Base-by-base conservation (phyloP, 2,329 filamentous ascomycete genomes). In the Grosmannia penicillata region DNA sequence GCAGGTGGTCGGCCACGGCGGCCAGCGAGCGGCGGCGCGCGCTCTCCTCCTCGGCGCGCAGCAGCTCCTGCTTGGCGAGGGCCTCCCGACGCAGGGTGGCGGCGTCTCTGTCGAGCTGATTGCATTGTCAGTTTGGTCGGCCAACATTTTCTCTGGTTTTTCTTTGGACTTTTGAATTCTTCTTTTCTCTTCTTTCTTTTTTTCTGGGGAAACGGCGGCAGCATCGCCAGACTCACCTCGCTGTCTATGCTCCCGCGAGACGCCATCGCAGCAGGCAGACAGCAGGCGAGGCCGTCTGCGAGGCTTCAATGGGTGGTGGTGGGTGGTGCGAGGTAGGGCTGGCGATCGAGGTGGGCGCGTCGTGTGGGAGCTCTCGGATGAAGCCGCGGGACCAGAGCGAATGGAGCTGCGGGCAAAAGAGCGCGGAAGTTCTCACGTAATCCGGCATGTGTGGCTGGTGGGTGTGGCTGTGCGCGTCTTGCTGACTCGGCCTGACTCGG, bases 1-100 rank as follows among this genome's bases (percentile, higher is more conserved):
- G 83, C 47, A 81, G 79, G 57, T 96, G 93, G 59, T 82, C 73
- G 48, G 76, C 72, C 52, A 93, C 29, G 1, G 31, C 18, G 8
- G 30, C 41, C 11, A 44, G 39, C 5, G 41, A 38, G 11, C 32
- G 41, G 15, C 41, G 40, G 8, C 28, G 41, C 2, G 43, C 39
- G 31, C 40, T 40, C 33, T 43, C 41, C 8, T 43, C 39, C 23
- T 44, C 40, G 18, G 27, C 33, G 8, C 28, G 35, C 13, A 24
- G 39, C 33, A 42, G 26, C 26, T 23, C 41, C 15, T 37, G 29
- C 17, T 39, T 32, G 18, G 33, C 17, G 18, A 22, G 45, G 18
- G 45, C 45, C 38, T 42, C 43, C n/a, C 19, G 36, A 8, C 39
- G 45, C 21, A 45, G 37, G 8, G 39, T 26, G 29, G 30, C 41